Percentiles rank a stretch among this genome's conserved stretches.
Conservation (phyloP, 2,329 filamentous ascomycete species). For the Calonectria crousiana region DNA sequence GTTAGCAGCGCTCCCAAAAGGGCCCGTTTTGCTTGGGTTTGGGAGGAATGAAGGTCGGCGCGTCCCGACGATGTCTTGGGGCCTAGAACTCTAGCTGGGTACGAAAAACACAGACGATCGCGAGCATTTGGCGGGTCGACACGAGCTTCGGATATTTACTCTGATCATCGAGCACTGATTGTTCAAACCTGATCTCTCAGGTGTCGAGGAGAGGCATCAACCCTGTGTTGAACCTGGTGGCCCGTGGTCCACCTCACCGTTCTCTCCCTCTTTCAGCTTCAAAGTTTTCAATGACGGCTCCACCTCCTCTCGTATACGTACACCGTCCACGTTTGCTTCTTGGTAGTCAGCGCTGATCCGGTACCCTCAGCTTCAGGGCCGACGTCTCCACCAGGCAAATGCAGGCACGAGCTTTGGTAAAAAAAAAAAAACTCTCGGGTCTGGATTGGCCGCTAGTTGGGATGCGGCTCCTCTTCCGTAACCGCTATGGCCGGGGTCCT, state of each 20-base stretch:
- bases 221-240: background rate
- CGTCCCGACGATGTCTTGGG: slow-evolving; percentile 31
- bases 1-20: slow-evolving; percentile 28
- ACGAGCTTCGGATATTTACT: background rate
- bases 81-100: background rate
- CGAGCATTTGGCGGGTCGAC: background rate
- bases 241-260: background rate
- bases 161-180: background rate
- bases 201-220: background rate
- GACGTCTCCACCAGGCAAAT: background rate
- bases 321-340: background rate
- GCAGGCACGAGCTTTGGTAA: slow-evolving; percentile 30
- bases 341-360: background rate
- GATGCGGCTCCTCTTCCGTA: slow-evolving; percentile 37
- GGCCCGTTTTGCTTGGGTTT: slow-evolving; percentile 28
- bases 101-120: background rate
- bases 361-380: background rate
- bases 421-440: slow-evolving; percentile 14
- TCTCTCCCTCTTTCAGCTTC: background rate
- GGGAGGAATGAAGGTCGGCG: slow-evolving; percentile 19
- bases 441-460: slow-evolving; percentile 34
- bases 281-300: slow-evolving; percentile 16
- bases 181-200: slow-evolving; percentile 1
- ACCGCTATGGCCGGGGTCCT: slow-evolving; percentile 23
- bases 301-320: slow-evolving; percentile 3